Evolutionary conservation across 139 green algal genomes (phyloP).

Genomic region (Asterochloris sp.): DNA sequence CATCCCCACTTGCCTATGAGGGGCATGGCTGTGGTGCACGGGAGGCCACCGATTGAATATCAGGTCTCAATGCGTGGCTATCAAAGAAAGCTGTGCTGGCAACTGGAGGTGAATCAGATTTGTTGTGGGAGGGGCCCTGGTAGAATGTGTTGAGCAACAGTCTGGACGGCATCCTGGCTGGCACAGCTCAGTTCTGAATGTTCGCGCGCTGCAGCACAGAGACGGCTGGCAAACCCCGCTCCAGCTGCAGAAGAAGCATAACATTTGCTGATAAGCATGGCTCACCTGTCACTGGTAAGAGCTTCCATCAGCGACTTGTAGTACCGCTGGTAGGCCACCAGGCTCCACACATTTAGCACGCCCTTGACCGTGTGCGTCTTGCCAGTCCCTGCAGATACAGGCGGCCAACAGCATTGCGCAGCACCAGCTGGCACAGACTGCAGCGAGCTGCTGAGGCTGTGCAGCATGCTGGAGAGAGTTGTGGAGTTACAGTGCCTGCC

Average conservation of each 20-base stretch:
- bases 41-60: too few species aligned
- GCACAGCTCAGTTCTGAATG: too few species aligned
- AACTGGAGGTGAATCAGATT: too few species aligned
- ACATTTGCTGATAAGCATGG: not conserved
- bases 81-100: too few species aligned
- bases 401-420: not conserved
- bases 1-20: not conserved
- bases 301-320: constrained; percentile 44
- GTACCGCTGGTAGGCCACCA: constrained; percentile 77
- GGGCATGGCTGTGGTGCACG: too few species aligned
- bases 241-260: too few species aligned
- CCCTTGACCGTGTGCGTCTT: constrained; percentile 92
- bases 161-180: too few species aligned
- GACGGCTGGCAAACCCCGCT: too few species aligned
- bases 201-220: too few species aligned
- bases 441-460: not conserved
- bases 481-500: not conserved
- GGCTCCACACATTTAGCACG: constrained; percentile 92
- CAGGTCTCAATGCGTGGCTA: too few species aligned
- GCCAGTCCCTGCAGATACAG: constrained; percentile 75
- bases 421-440: not conserved
- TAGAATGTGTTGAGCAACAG: too few species aligned
- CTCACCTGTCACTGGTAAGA: constrained; percentile 8
- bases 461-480: not conserved
- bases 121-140: too few species aligned